These are phyloP conservation scores for Boletus bicolor DNA, from an alignment of 768 basidiomycete genomes.

Conservation along the genomic window DNA sequence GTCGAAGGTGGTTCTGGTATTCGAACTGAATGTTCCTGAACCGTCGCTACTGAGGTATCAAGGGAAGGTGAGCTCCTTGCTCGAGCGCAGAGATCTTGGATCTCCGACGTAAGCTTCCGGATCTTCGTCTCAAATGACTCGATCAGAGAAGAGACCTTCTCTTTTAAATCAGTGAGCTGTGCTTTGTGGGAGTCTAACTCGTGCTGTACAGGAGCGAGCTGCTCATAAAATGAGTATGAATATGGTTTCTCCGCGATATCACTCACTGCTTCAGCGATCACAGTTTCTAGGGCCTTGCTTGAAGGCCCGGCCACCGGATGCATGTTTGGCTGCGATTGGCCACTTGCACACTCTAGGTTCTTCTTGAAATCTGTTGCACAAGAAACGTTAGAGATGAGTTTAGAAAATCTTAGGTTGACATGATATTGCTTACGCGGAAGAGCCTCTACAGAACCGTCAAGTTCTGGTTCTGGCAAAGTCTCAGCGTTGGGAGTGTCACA, in stretches of 20 bases:
- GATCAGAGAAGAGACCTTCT: constrained; percentile 29
- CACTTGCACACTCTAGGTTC: not conserved
- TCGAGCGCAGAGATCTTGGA: constrained; percentile 30
- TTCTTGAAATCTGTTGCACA: constrained; percentile 7
- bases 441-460: constrained; percentile 8
- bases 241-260: not conserved
- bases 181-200: constrained; percentile 47
- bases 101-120: constrained; percentile 34
- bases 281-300: constrained; percentile 13
- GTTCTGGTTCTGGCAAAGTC: constrained; percentile 24
- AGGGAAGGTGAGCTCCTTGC: constrained; percentile 9
- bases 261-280: constrained; percentile 32
- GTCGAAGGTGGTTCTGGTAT: constrained; percentile 33
- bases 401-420: not conserved
- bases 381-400: not conserved
- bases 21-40: constrained; percentile 18
- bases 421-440: constrained; percentile 14
- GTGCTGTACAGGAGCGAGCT: constrained; percentile 52
- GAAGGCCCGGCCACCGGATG: constrained; percentile 4
- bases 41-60: constrained; percentile 7
- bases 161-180: constrained; percentile 38
- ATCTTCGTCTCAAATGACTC: constrained; percentile 38
- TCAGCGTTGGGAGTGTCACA: constrained; percentile 11
- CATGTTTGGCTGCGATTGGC: constrained; percentile 4
- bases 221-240: constrained; percentile 7